A percentile compares a stretch with the other conserved stretches of the same genome.
Evolutionary conservation across 345 rosid genomes (phyloP).

Genomic region (Eucalyptus erythrocorys): DNA sequence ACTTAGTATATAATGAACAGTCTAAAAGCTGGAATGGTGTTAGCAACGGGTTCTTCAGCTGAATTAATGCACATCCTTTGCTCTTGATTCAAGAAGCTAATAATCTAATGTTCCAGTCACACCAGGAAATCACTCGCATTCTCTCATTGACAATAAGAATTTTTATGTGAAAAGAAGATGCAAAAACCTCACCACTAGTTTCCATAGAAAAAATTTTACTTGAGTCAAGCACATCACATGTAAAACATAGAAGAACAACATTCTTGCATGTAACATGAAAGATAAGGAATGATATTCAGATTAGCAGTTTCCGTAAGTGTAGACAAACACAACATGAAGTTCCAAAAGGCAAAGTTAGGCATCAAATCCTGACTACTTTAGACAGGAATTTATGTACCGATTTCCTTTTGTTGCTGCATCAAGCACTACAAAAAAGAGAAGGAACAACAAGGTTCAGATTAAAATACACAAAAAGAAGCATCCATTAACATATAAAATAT

Average conservation of each 20-base stretch:
- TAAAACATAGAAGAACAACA: neutral
- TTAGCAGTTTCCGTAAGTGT: neutral
- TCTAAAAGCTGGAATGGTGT: neutral
- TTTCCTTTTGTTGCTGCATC: constrained; percentile 92
- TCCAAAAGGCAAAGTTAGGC: neutral
- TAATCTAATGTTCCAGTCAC: neutral
- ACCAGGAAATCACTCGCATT: neutral
- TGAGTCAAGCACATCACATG: neutral
- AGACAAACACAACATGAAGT: neutral
- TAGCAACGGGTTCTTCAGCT: neutral
- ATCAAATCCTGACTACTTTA: constrained; percentile 32
- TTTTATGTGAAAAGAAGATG: neutral
- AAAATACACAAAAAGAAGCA: neutral
- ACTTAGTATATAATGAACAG: neutral
- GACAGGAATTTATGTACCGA: constrained; percentile 83
- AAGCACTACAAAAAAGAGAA: constrained; percentile 30
- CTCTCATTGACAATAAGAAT: neutral
- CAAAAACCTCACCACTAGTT: neutral
- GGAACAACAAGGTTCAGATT: neutral
- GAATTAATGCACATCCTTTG: neutral
- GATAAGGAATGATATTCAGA: neutral
- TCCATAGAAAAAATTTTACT: neutral
- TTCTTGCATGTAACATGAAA: neutral
- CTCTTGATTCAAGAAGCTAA: neutral
- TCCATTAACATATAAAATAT: neutral